A percentile compares a stretch with the other conserved stretches of the same genome.
Conservation (phyloP, 148 eudicot genomes). For the Limonium bicolor region DNA sequence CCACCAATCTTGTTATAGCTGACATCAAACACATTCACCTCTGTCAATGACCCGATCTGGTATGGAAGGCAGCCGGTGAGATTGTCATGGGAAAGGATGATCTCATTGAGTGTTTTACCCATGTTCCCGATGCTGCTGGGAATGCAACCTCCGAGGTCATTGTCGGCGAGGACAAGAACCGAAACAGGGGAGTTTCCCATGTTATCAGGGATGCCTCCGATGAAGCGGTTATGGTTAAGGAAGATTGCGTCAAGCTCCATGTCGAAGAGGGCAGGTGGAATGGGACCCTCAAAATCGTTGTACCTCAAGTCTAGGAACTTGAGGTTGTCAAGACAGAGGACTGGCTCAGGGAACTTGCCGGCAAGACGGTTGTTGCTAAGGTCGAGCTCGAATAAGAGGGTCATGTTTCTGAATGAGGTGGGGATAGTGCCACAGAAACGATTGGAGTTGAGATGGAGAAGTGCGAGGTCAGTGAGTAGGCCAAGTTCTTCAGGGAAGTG, state of each 20-base stretch:
- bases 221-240: conserved; percentile 66
- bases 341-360: conserved; percentile 52
- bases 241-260: conserved; percentile 66
- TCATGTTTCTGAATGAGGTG: conserved; percentile 22
- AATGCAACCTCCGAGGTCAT: conserved; percentile 69
- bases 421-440: conserved; percentile 81
- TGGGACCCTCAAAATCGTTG: conserved; percentile 76
- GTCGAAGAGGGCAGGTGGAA: conserved; percentile 46
- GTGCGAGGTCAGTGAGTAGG: conserved; percentile 56
- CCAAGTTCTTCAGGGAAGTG: conserved; percentile 71
- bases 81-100: conserved; percentile 58
- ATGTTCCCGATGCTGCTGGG: conserved; percentile 78
- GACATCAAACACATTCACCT: conserved; percentile 71
- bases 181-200: conserved; percentile 90
- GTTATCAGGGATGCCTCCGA: conserved; percentile 51
- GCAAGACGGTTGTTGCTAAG: conserved; percentile 81
- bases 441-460: conserved; percentile 90
- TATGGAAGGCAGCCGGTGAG: conserved; percentile 66
- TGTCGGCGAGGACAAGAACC: conserved; percentile 74
- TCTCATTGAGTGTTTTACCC: conserved; percentile 55
- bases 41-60: conserved; percentile 35
- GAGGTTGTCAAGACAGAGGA: conserved; percentile 31
- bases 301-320: conserved; percentile 70
- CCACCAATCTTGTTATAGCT: conserved; percentile 64
- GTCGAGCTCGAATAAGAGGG: conserved; percentile 61